These are phyloP conservation scores for Moelleriella libera DNA, from an alignment of 2,329 filamentous ascomycete species.

Conservation along the genomic window DNA sequence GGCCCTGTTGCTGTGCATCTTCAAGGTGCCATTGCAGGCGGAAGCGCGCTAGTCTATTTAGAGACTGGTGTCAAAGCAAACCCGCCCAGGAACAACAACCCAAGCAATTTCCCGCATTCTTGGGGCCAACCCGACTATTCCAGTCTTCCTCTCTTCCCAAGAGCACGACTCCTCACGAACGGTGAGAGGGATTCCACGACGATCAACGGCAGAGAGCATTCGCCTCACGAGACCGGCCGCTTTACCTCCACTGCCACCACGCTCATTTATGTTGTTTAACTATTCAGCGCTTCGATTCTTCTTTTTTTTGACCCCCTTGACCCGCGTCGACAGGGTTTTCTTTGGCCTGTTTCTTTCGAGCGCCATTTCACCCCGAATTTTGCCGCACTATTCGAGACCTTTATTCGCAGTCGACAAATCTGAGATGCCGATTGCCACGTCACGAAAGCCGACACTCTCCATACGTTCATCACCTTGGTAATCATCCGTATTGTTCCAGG, in stretches of 20 bases:
- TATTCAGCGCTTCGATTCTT: background rate
- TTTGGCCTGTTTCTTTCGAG: background rate
- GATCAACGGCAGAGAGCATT: conserved; percentile 2
- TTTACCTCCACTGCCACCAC: conserved; percentile 5
- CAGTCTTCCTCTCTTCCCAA: conserved; percentile 6
- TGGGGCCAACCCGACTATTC: conserved; percentile 6
- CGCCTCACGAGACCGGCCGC: background rate
- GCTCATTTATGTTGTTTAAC: conserved; percentile 4
- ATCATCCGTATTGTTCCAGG: too few species aligned
- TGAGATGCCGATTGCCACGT: too few species aligned
- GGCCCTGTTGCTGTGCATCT: conserved; percentile 1
- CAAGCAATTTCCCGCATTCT: conserved; percentile 23
- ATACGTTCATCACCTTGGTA: too few species aligned
- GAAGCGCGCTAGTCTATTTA: conserved; percentile 4
- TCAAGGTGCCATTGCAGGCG: background rate
- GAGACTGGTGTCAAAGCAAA: conserved; percentile 9
- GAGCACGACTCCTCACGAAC: conserved; percentile 3
- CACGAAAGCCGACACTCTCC: too few species aligned
- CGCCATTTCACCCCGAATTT: too few species aligned
- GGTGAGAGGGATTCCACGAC: conserved; percentile 3
- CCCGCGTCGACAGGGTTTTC: background rate
- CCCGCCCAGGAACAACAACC: conserved; percentile 15
- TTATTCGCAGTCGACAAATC: too few species aligned
- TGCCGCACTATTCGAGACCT: too few species aligned
- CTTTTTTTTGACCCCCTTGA: background rate